Percentiles rank a stretch among this genome's conserved stretches.
Evolutionary conservation across 2,329 filamentous ascomycete species (phyloP).

Genomic region (Colletotrichum aenigma): DNA sequence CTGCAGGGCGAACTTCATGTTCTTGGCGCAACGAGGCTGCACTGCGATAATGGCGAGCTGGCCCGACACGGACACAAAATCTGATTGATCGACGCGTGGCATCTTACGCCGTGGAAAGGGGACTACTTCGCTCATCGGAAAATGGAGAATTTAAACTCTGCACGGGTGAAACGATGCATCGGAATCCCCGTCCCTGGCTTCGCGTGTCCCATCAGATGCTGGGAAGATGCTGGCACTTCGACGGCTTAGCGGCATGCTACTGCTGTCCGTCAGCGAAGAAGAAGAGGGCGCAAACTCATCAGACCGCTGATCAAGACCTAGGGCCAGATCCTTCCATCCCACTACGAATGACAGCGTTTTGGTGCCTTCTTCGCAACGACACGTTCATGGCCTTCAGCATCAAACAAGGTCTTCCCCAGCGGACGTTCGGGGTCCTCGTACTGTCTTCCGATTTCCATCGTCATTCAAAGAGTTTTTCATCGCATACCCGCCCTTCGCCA

Average conservation of each 20-base stretch:
- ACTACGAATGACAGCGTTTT: neutral
- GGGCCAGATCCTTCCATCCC: neutral
- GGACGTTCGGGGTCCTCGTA: neutral
- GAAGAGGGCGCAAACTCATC: neutral
- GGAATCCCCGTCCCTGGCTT: constrained; percentile 19
- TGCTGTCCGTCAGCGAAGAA: neutral
- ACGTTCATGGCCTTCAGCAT: neutral
- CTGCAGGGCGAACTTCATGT: neutral
- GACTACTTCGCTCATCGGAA: neutral
- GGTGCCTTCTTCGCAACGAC: neutral
- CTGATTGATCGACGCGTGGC: neutral
- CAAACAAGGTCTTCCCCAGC: neutral
- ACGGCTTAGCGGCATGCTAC: neutral
- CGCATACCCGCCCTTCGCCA: neutral
- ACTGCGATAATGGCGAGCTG: neutral
- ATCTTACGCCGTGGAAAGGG: neutral
- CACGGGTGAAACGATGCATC: constrained; percentile 17
- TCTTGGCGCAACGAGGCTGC: neutral
- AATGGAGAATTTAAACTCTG: constrained; percentile 14
- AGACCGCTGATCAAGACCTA: neutral
- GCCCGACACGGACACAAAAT: neutral
- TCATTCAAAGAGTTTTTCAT: neutral
- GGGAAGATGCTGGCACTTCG: constrained; percentile 16
- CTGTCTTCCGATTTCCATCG: neutral
- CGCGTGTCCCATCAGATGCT: neutral